Percentiles rank a stretch among this genome's conserved stretches.
phyloP scores from a whole-genome alignment of 2,329 filamentous ascomycete genomes.

The Rachicladosporium sp. region DNA sequence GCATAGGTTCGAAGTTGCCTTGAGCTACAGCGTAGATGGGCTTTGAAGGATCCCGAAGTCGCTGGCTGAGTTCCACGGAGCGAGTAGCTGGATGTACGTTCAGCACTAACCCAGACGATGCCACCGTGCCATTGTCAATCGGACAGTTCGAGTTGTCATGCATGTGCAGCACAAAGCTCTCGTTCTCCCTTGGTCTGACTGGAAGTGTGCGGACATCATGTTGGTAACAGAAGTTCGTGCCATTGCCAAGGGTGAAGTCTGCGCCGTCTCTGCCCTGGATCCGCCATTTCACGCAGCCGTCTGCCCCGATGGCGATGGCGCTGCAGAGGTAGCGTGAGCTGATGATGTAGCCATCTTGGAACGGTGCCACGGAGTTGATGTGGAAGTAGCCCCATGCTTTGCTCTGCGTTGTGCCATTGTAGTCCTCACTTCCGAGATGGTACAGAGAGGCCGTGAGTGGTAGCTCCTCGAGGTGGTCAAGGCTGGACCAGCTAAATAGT shows the following conservation, averaged over 20 bases:
- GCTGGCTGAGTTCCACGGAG: conserved; percentile 6
- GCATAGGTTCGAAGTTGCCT: conserved; percentile 37
- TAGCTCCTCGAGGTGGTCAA: conserved; percentile 37
- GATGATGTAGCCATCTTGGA: conserved; percentile 35
- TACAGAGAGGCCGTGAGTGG: conserved; percentile 15
- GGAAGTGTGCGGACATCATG: conserved; percentile 33
- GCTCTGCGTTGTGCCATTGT: conserved; percentile 16
- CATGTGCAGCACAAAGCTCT: conserved; percentile 35
- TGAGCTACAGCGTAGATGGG: conserved; percentile 29
- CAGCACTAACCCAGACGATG: conserved; percentile 4
- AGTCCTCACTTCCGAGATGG: conserved; percentile 23
- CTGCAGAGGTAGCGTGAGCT: conserved; percentile 36
- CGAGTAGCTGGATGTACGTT: conserved; percentile 5
- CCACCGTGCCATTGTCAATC: conserved; percentile 20
- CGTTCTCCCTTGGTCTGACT: conserved; percentile 21
- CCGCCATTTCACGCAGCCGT: conserved; percentile 38
- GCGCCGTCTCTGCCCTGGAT: conserved; percentile 16
- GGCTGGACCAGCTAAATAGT: conserved; percentile 42
- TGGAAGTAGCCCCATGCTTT: conserved; percentile 40
- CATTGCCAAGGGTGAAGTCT: conserved; percentile 11
- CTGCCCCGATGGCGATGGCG: conserved; percentile 32
- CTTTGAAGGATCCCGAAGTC: conserved; percentile 1
- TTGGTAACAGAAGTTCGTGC: conserved; percentile 32
- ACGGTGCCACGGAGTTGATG: conserved; percentile 42
- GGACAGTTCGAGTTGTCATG: conserved; percentile 35